Conservation (phyloP, 352 stramenopile genomes). For the Globisporangium paddicum region DNA sequence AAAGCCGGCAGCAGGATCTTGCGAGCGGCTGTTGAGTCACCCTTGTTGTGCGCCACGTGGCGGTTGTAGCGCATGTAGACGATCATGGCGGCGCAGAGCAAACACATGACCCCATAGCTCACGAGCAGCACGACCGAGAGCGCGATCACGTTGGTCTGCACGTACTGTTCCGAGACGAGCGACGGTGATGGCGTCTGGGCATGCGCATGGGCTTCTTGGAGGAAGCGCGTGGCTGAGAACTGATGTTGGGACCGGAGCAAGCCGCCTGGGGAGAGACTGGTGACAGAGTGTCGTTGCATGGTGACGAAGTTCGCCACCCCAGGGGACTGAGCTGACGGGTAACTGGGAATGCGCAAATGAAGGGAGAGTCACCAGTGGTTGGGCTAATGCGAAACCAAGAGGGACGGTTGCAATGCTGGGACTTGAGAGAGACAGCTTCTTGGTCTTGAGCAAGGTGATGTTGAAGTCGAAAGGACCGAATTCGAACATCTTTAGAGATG, state of each 20-base stretch:
- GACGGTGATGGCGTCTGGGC: neutral
- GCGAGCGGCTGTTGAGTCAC: conserved; percentile 38
- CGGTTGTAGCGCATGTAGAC: conserved; percentile 58
- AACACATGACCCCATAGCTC: conserved; percentile 28
- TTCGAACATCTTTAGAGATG: neutral
- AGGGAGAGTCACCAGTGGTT: neutral
- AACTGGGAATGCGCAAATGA: neutral
- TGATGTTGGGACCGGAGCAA: conserved; percentile 1
- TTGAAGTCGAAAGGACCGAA: neutral
- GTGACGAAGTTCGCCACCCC: neutral
- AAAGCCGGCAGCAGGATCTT: conserved; percentile 46
- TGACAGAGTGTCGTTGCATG: neutral
- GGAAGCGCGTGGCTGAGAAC: neutral
- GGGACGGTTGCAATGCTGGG: neutral
- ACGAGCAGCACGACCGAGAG: conserved; percentile 10
- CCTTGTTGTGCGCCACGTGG: conserved; percentile 32
- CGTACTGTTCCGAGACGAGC: conserved; percentile 5
- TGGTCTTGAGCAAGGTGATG: no score
- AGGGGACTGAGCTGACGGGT: neutral
- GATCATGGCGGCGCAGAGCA: conserved; percentile 33
- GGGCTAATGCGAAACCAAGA: no score
- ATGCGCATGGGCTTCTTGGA: neutral
- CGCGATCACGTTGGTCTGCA: conserved; percentile 10
- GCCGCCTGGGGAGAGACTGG: neutral
- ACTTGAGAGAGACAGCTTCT: neutral